Conservation (phyloP, 2,329 filamentous ascomycete species). For the Sclerotinia borealis region DNA sequence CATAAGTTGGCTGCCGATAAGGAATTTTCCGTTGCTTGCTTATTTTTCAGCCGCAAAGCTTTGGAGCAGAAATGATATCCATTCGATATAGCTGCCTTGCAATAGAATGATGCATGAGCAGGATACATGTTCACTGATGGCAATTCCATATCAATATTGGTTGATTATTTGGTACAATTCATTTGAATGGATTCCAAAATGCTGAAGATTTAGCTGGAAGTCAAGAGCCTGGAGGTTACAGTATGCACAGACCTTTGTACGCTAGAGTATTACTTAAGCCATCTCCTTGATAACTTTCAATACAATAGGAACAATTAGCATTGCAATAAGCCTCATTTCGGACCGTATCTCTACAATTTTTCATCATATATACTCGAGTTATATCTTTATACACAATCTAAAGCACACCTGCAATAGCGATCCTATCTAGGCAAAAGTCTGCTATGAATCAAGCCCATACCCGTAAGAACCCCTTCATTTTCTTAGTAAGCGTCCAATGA, state of each 20-base stretch:
- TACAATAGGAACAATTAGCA: neutral
- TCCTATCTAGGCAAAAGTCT: no score
- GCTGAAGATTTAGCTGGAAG: neutral
- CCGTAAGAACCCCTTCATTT: neutral
- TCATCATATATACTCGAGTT: no score
- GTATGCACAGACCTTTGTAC: neutral
- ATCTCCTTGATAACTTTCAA: no score
- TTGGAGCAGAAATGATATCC: neutral
- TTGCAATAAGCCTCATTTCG: neutral
- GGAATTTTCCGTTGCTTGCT: neutral
- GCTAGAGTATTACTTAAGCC: neutral
- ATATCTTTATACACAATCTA: neutral
- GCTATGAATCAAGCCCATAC: no score
- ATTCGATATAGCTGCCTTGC: neutral
- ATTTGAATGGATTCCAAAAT: neutral
- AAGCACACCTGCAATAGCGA: no score
- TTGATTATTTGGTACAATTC: no score
- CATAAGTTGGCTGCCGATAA: neutral
- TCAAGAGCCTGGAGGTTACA: no score
- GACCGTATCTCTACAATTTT: neutral
- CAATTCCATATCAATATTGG: neutral
- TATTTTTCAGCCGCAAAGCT: slow-evolving; percentile 4
- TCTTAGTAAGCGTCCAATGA: neutral
- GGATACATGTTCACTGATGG: neutral
- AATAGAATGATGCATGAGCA: neutral